A percentile compares a stretch with the other conserved stretches of the same genome.
Evolutionary conservation across 176 grass and related monocot species (phyloP).

Genomic region (Guadua angustifolia): DNA sequence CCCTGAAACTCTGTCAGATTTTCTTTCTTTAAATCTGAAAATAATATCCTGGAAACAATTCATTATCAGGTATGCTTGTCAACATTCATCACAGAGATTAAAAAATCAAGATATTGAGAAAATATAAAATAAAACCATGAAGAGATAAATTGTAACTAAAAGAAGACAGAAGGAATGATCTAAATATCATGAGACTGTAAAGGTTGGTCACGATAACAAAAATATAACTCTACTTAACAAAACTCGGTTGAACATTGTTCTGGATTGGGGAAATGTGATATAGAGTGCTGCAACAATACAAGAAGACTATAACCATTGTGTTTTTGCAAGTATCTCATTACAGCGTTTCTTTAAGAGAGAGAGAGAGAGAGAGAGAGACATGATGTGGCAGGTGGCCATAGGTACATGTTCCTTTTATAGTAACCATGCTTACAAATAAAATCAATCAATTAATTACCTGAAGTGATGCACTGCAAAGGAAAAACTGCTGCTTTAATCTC

Average conservation of each 20-base stretch:
- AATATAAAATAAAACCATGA: constrained; percentile 29
- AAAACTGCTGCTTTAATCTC: constrained; percentile 94
- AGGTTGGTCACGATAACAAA: constrained; percentile 19
- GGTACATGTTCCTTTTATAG: constrained; percentile 1
- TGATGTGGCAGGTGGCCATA: not conserved
- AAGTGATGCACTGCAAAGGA: constrained; percentile 97
- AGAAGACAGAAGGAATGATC: not conserved
- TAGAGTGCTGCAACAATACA: not conserved
- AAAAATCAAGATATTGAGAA: not conserved
- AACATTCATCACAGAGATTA: constrained; percentile 4
- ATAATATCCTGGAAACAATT: constrained; percentile 71
- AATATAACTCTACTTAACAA: not conserved
- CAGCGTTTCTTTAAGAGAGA: not conserved
- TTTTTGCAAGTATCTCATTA: constrained; percentile 21
- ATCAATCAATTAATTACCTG: constrained; percentile 66
- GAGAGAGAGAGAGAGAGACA: no score
- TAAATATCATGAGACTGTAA: not conserved
- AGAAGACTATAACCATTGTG: not conserved
- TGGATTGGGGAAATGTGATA: not conserved
- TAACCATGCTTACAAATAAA: constrained; percentile 22
- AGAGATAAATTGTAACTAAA: constrained; percentile 26
- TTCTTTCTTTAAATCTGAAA: constrained; percentile 78
- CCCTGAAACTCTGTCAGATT: constrained; percentile 53
- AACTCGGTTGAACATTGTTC: not conserved
- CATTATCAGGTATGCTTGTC: constrained; percentile 22